Evolutionary conservation across 129 eudicot species (phyloP), one percentile per base, ranked within the genome.

Genomic region (Flaveria trinervia): DNA sequence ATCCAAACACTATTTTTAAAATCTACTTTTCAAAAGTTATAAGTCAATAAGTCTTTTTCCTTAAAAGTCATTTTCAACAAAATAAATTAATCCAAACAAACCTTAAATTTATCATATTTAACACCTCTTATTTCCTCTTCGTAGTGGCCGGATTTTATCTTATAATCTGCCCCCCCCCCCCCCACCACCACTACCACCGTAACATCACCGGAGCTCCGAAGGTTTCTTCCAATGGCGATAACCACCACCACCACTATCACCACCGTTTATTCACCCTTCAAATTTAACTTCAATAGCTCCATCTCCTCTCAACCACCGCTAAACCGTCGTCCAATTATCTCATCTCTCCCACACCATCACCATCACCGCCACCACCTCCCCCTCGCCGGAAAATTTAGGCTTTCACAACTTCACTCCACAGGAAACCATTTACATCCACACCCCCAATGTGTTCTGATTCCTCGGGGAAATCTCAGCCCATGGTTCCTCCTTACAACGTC

Each of bases 401-500:
- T 74, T 18, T 25, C 52, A 15, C 70, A 7, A 70, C 69, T 23
- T 74, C 51, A 33, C 10, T 52, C 45, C 61, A 60, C 49, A 57
- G 17, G 7, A 68, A 79, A 79, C 67, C 71, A 18, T 61, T 18
- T 54, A 12, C 49, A 41, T 50, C 60, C 39, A 75, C 64, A 11
- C 68, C 78, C n/a, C 10, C 45, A 14, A 25, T 81, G 1, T 81
- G 72, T 43, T 72, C 75, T 20, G 62, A 25, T 61, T 48, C 69
- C 4, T 43, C 78, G 2, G 68, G 16, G 5, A 49, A 48, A 13
- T 50, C 83, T 7, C 73, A 93, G 82, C 89, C 92, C 9, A 93
- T 88, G 98, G 55, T 85, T 74, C 92, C 98, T 80, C 98, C 98
- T 76, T 93, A 82, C 77, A 93, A 90, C 67, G 97, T 93, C 25